Conservation (phyloP, 257 asterid genomes). For the Solanum appendiculatum region DNA sequence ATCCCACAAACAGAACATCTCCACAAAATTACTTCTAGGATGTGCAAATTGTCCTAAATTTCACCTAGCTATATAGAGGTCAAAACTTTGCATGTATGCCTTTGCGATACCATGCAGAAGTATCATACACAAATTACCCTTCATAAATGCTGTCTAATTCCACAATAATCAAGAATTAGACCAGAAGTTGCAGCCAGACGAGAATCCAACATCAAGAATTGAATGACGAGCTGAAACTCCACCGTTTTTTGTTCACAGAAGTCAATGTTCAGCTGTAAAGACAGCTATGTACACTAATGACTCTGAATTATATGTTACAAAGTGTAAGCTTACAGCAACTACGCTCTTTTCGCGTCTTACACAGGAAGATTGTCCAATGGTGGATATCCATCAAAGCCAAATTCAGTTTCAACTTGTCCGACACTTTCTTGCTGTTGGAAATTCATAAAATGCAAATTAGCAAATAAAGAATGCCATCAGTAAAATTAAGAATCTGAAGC, state of each 20-base stretch:
- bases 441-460: neutral
- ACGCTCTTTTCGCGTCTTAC: slow-evolving; percentile 1
- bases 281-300: slow-evolving; percentile 37
- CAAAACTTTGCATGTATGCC: slow-evolving; percentile 36
- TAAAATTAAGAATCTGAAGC: neutral
- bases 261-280: slow-evolving; percentile 14
- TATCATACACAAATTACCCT: slow-evolving; percentile 16
- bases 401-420: slow-evolving; percentile 50
- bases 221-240: neutral
- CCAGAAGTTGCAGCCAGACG: neutral
- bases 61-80: slow-evolving; percentile 30
- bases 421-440: slow-evolving; percentile 53
- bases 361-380: slow-evolving; percentile 64
- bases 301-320: neutral
- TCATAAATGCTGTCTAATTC: neutral
- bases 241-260: neutral
- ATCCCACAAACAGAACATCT: neutral
- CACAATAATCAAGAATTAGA: neutral
- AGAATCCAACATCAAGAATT: neutral
- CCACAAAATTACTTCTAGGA: neutral
- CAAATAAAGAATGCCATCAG: neutral
- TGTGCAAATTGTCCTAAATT: neutral
- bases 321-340: neutral
- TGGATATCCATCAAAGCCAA: slow-evolving; percentile 54
- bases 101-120: slow-evolving; percentile 34